Evolutionary conservation across 768 basidiomycete genomes (phyloP), one percentile per base, ranked within the genome.

Genomic region (Cubamyces lactineus): DNA sequence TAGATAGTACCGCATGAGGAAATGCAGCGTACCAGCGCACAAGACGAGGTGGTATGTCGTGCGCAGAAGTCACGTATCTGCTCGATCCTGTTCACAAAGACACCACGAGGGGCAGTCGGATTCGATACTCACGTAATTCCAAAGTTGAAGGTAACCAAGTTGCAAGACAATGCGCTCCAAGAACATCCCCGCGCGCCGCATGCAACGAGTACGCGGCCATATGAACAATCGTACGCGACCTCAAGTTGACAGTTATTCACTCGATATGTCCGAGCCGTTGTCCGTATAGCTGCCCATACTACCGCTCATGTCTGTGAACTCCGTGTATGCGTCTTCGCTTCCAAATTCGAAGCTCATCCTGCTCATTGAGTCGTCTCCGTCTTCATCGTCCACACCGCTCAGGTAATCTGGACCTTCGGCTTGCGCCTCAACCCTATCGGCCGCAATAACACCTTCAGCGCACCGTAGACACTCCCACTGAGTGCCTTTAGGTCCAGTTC

Each of bases 391-490:
- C 57, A 63, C 66, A 21, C 67, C 71, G 59, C 67, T 69, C 60
- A 66, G 65, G 28, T 68, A 66, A 5, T 68, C 59, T 42, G 66
- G 56, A 9, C 60, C 78, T 19, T 70, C 73, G 17, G 78, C 78
- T 12, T 73, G 66, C 23, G 77, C 68, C 59, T 82, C 84, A 62
- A 84, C 81, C 69, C 94, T 79, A 64, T 88, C 86, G 11, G 87
- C 89, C 60, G 80, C 80, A 63, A 77, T 80, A 23, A 94, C 89
- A 13, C 73, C 76, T 62, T 86, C 83, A 6, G 81, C 82, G 70
- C 95, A 98, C 53, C 95, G 80, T 57, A 96, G 72, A 75, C 95
- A 98, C 64, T 86, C 85, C 95, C 95, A 96, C 80, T 52, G 76
- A 70, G 38, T 81, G 75, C 80, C 82, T 23, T 78, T 84, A 12